Conservation (phyloP, 2,329 filamentous ascomycete genomes). For the Talaromyces sp. region DNA sequence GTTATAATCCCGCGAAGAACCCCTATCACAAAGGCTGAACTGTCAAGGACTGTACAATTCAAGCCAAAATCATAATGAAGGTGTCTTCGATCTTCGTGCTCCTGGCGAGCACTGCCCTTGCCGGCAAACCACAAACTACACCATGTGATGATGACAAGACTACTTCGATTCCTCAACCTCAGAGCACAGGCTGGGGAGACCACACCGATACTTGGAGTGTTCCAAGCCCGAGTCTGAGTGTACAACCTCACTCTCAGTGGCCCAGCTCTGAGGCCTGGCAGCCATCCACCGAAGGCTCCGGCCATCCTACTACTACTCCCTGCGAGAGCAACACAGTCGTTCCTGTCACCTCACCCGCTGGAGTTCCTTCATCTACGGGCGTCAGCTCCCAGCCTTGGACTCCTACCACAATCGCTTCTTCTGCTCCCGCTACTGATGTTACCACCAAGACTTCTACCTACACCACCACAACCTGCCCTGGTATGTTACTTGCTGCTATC, state of each 20-base stretch:
- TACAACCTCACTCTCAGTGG: neutral
- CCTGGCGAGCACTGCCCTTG: conserved; percentile 18
- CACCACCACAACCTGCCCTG: conserved; percentile 16
- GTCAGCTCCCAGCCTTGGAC: neutral
- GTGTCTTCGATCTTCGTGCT: conserved; percentile 13
- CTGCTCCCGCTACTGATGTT: neutral
- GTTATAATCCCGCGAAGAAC: conserved; percentile 14
- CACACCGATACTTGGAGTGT: neutral
- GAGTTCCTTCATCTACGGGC: neutral
- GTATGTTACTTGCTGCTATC: conserved; percentile 6
- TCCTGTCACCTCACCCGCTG: conserved; percentile 7
- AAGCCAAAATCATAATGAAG: conserved; percentile 14
- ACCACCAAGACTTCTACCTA: conserved; percentile 13
- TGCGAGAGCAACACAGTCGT: conserved; percentile 13
- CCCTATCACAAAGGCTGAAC: neutral
- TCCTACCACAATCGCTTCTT: neutral
- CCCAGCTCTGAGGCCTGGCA: neutral
- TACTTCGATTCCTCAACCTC: neutral
- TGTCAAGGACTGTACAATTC: neutral
- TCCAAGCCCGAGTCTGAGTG: neutral
- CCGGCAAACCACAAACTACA: conserved; percentile 6
- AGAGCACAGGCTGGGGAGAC: neutral
- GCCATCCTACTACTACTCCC: neutral
- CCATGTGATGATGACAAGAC: conserved; percentile 1
- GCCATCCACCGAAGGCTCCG: too few species aligned